Base-by-base conservation (phyloP, 1,284 basidiomycete genomes). In the Exobasidium rhododendri region DNA sequence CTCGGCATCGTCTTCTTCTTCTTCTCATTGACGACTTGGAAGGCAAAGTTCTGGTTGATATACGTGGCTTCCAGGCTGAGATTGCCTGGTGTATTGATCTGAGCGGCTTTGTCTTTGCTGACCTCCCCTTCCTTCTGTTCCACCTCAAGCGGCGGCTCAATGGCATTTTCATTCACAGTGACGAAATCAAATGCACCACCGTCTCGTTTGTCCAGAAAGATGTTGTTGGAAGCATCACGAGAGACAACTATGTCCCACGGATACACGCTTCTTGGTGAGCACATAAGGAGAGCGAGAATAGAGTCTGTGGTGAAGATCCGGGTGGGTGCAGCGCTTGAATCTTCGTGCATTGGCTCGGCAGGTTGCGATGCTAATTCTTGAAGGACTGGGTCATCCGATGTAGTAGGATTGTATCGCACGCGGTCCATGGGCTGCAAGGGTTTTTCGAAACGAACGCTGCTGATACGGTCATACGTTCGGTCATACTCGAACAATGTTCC, bases 191-290 rank as follows among this genome's bases (percentile, higher is more conserved):
- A 97, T 1, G 94, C 89, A 59, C 94, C 94, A 31, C 94, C 94
- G 46, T 80, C 80, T 62, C 96, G 90, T 83, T 99, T 98, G 85
- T 99, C 96, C 69, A 99, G 87, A 85, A 92, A 98, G 26, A 99
- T 82, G 80, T 89, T 91, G 83, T 93, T 88, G 45, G 92, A 93
- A 58, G 68, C 71, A 77, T 96, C 91, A 57, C 92, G 88, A 56
- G 92, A 85, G 71, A 98, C 89, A 68, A 98, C 90, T 66, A 99
- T 92, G 80, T 99, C 96, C 96, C 96, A 99, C 26, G 96, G 94
- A 82, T 97, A 94, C 64, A 97, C 91, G 14, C 93, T 94, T 69
- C 96, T 85, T 4, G 92, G 88, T 6, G 94, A 89, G 73, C 90
- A 92, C 96, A 99, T 98, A 68, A 99, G 87, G 20, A 97, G 89